Base-by-base conservation (phyloP, 768 basidiomycete genomes). In the Lactarius hatsudake region DNA sequence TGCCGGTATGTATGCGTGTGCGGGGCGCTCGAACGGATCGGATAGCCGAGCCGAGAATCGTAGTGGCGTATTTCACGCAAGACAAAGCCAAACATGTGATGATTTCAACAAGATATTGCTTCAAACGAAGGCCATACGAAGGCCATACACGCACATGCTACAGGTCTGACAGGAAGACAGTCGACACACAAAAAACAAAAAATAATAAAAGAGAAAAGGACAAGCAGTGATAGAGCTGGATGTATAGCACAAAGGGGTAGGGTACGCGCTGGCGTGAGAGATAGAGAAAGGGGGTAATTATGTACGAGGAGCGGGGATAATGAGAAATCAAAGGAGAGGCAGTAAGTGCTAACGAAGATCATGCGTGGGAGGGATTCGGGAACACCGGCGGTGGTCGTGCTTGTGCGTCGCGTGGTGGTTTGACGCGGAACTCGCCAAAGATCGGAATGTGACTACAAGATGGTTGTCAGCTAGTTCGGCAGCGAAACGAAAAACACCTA, bases 381-480 rank as follows among this genome's bases (percentile, higher is more conserved):
- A 82, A 80, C 30, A 79, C 73, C 10, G 78, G 77, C n/a, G 77
- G 75, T 4, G 80, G 76, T 40, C 78, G 79, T 36, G 74, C 72
- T 54, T 53, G 28, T 20, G 72, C 73, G 20, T 83, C 87, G 75
- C 85, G 82, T 34, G 85, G 90, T 8, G 87, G 88, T 73, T 89
- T 91, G 67, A 94, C 85, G 65, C 91, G 86, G 81, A 94, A 91
- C 76, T 93, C 88, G 73, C 83, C 79, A 69, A 84, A 80, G 67
- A 93, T 81, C 68, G 85, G 87, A 64, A 94, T 78, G 74, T 94
- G 91, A 75, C 91, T 93, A 70, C 42, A 69, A 73, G 59, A 48
- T 56, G 30, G 66, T 53, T 61, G 61, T 60, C 67, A 69, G 69
- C 65, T 68, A 69, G 61, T 63, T 72, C 51, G 73, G 64, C 64